Conservation (phyloP, 257 asterid genomes). For the Rehmannia glutinosa region DNA sequence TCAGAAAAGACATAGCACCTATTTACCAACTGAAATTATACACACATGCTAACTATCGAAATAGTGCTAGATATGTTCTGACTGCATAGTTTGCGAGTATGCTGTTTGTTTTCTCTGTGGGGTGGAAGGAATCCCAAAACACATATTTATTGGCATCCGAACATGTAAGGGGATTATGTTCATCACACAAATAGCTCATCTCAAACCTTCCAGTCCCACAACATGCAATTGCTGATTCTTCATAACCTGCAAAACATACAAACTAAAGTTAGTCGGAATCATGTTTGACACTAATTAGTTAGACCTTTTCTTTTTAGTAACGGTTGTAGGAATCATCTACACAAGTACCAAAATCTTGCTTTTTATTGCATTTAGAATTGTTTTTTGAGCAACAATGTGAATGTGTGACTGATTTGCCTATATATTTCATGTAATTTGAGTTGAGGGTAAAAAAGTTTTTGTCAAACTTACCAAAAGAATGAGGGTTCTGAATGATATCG, state of each 20-base stretch:
- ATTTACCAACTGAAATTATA: too few species aligned
- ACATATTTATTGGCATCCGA: constrained; percentile 57
- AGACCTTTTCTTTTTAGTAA: background rate
- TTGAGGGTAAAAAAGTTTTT: too few species aligned
- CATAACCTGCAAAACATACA: constrained; percentile 43
- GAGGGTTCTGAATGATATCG: constrained; percentile 50
- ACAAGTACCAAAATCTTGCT: too few species aligned
- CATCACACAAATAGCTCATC: constrained; percentile 57
- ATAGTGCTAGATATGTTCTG: constrained; percentile 24
- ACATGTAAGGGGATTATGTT: constrained; percentile 53
- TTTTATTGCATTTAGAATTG: too few species aligned
- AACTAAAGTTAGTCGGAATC: background rate
- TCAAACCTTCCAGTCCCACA: constrained; percentile 74
- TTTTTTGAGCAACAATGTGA: too few species aligned
- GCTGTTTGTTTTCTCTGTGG: constrained; percentile 60
- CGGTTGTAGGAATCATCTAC: too few species aligned
- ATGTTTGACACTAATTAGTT: too few species aligned
- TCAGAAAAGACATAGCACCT: background rate
- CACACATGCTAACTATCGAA: constrained; percentile 10
- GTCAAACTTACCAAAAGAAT: constrained; percentile 40
- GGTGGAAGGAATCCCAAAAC: constrained; percentile 86
- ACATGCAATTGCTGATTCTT: constrained; percentile 49
- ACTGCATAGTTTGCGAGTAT: constrained; percentile 46
- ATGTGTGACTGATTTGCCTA: too few species aligned
- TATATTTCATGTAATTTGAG: too few species aligned